Conservation (phyloP, 306 rosid genomes). For the Carpinus fangiana region DNA sequence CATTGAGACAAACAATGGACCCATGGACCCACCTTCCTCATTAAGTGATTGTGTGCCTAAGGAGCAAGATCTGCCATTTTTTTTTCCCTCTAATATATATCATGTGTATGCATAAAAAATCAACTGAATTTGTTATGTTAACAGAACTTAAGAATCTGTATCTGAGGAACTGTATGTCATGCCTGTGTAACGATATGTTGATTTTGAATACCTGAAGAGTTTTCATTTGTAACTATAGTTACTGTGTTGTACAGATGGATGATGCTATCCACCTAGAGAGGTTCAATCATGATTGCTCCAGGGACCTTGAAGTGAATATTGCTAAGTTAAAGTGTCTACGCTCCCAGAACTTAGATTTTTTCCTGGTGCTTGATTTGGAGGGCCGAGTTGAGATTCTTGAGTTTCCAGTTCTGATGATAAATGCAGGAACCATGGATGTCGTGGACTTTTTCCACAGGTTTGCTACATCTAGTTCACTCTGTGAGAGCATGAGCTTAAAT, state of each 20-base stretch:
- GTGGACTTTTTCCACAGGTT: slow-evolving; percentile 93
- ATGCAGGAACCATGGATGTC: slow-evolving; percentile 68
- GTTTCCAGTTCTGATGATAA: slow-evolving; percentile 81
- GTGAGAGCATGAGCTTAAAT: background rate
- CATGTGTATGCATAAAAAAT: too few species aligned
- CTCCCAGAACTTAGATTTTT: slow-evolving; percentile 69
- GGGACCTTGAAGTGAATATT: slow-evolving; percentile 61
- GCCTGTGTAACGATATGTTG: slow-evolving; percentile 16
- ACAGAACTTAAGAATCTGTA: background rate
- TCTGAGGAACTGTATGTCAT: background rate
- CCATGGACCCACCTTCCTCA: background rate
- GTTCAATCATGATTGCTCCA: slow-evolving; percentile 80
- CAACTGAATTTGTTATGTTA: background rate
- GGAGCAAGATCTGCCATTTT: background rate
- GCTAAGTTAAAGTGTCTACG: slow-evolving; percentile 38
- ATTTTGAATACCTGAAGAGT: slow-evolving; percentile 15
- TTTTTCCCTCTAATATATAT: background rate
- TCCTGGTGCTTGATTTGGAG: slow-evolving; percentile 97
- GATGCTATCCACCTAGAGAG: slow-evolving; percentile 69
- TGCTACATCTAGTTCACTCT: background rate
- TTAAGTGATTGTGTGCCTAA: background rate
- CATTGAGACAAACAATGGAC: background rate
- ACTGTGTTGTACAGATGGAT: slow-evolving; percentile 62
- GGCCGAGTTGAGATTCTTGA: slow-evolving; percentile 95
- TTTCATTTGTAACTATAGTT: slow-evolving; percentile 14